These are phyloP conservation scores for Pichia norvegensis DNA, from an alignment of 1,139 yeast genomes.

Conservation along the genomic window DNA sequence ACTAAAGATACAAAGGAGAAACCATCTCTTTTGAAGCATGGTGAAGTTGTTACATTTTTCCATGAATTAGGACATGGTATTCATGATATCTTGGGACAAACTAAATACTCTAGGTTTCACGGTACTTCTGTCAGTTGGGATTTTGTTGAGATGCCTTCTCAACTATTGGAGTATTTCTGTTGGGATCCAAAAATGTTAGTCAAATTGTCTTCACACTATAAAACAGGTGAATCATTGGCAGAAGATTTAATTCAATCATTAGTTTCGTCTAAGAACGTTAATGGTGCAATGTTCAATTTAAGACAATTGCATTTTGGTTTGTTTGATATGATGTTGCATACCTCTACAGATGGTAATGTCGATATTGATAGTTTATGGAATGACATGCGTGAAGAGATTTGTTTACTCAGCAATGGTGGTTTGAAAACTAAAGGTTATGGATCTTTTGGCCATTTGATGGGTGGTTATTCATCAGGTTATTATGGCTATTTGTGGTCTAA, in stretches of 20 bases:
- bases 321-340: conserved; percentile 69
- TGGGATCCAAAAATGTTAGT: conserved; percentile 63
- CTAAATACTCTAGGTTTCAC: conserved; percentile 58
- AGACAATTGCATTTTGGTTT: conserved; percentile 73
- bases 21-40: conserved; percentile 71
- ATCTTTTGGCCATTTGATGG: conserved; percentile 76
- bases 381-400: conserved; percentile 48
- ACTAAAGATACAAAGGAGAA: conserved; percentile 64
- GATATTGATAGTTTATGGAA: conserved; percentile 58
- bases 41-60: conserved; percentile 77
- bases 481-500: conserved; percentile 82
- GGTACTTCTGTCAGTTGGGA: conserved; percentile 77
- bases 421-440: conserved; percentile 56
- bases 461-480: conserved; percentile 81
- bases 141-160: conserved; percentile 87
- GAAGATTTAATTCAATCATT: conserved; percentile 55
- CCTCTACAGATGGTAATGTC: conserved; percentile 36
- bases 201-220: conserved; percentile 56
- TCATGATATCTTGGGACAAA: conserved; percentile 64
- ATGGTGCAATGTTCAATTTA: conserved; percentile 60
- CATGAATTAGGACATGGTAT: conserved; percentile 90
- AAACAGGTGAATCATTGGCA: conserved; percentile 46
- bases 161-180: conserved; percentile 83
- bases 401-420: conserved; percentile 50
- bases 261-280: conserved; percentile 62